Conservation (phyloP, 495 filamentous ascomycete species). For the Aspergillus sclerotioniger region DNA sequence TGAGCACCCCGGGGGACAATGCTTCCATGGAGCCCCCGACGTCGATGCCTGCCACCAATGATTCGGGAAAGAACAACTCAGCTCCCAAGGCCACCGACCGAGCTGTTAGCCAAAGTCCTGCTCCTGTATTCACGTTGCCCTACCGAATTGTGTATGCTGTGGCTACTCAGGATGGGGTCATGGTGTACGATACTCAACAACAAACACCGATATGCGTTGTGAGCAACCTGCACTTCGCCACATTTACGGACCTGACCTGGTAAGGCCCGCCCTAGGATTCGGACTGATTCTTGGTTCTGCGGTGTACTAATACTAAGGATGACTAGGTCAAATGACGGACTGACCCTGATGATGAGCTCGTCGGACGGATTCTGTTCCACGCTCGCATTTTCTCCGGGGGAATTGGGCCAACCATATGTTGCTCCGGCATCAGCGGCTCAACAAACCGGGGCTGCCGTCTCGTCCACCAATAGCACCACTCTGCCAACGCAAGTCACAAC, state of each 20-base stretch:
- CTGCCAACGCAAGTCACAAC: conserved; percentile 22
- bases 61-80: conserved; percentile 39
- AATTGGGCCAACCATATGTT: conserved; percentile 83
- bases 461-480: conserved; percentile 60
- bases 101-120: conserved; percentile 54
- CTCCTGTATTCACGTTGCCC: conserved; percentile 75
- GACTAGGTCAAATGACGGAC: conserved; percentile 83
- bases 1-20: conserved; percentile 55
- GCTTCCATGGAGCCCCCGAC: conserved; percentile 82
- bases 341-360: conserved; percentile 90
- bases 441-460: conserved; percentile 37
- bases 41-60: conserved; percentile 42
- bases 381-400: conserved; percentile 76
- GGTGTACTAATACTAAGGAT: too few species aligned
- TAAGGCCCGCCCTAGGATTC: conserved; percentile 41
- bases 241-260: conserved; percentile 96
- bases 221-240: conserved; percentile 95
- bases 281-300: conserved; percentile 28
- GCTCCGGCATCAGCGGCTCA: conserved; percentile 58
- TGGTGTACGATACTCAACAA: conserved; percentile 97
- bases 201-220: conserved; percentile 87
- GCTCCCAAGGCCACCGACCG: conserved; percentile 54
- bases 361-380: conserved; percentile 98
- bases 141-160: conserved; percentile 97
- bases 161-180: conserved; percentile 93